phyloP scores from a whole-genome alignment of 2,329 filamentous ascomycete species.

The Microsporum audouinii region DNA sequence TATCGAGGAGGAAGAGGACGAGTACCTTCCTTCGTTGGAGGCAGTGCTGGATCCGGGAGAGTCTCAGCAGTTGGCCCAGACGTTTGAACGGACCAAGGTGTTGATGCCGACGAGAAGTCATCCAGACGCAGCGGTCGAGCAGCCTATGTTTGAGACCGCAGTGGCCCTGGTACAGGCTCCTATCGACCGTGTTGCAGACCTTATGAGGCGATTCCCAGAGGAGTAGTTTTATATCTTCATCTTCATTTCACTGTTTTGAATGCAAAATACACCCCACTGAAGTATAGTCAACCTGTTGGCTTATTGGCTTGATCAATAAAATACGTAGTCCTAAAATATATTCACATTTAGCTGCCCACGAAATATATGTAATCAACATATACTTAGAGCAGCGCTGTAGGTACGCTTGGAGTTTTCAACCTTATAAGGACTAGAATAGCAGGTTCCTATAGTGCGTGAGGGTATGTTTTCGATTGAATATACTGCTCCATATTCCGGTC shows the following conservation, averaged over 20 bases:
- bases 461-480: too few relatives aligned
- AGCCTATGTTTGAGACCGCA: conserved; percentile 45
- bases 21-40: conserved; percentile 40
- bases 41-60: conserved; percentile 24
- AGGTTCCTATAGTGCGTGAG: too few relatives aligned
- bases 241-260: neutral
- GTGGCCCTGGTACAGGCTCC: conserved; percentile 45
- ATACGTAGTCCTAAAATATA: neutral
- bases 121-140: conserved; percentile 36
- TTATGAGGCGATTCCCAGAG: conserved; percentile 43
- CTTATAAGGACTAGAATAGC: too few relatives aligned
- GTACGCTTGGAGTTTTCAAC: too few relatives aligned
- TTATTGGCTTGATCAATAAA: neutral
- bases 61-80: conserved; percentile 29
- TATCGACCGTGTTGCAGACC: conserved; percentile 43
- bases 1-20: conserved; percentile 40
- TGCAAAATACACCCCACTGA: neutral
- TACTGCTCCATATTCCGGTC: too few relatives aligned
- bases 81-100: conserved; percentile 42
- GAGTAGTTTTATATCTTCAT: neutral
- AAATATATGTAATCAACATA: too few relatives aligned
- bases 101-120: conserved; percentile 44
- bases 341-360: too few relatives aligned
- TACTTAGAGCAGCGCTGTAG: too few relatives aligned
- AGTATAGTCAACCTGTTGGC: neutral